Evolutionary conservation across 345 rosid species (phyloP), one percentile per base, ranked within the genome.

Genomic region (Hibiscus trionum): DNA sequence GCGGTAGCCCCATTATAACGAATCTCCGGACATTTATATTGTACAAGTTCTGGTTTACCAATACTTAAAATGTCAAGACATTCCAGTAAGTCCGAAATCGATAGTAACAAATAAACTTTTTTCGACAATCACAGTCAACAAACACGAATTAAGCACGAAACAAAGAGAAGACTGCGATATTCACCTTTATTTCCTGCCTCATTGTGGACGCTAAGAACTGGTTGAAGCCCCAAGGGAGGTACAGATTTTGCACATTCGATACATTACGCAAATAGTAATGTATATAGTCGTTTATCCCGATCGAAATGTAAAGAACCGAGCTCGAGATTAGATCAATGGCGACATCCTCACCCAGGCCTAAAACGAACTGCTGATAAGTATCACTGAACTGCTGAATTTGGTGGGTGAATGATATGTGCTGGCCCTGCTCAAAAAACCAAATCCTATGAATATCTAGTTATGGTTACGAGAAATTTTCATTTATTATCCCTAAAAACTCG

Each of bases 281-380:
- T 73, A 94, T 91, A 75, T 88, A 91, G 71, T 94, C 98, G 35
- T 94, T 94, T 81, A 87, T 82, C 59, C 98, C 97, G 49, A 91
- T 84, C 0, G 97, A 94, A 66, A 94, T 53, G 76, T 90, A 91
- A 49, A 91, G 73, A 63, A 91, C 88, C 0, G 98, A 91, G 24
- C 77, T 83, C 0, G 91, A 88, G 78, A 94, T 80, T 35, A 85
- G 81, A 73, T 81, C 78, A 11, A 76, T 73, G 0, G 96, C 75
- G 42, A 82, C 77, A 19, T 82, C 79, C 83, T 91, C 92, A 8
- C 97, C 96, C 77, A 87, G 77, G 17, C 72, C 70, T 29, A 91
- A 72, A 61, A 88, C 80, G 77, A 94, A 87, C 80, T 81, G 82
- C 88, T 94, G 97, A 26, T 80, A 82, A 0, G 97, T 91, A 64